These are phyloP conservation scores for Tulasnella sp. DNA, from an alignment of 768 basidiomycete species.

Conservation along the genomic window DNA sequence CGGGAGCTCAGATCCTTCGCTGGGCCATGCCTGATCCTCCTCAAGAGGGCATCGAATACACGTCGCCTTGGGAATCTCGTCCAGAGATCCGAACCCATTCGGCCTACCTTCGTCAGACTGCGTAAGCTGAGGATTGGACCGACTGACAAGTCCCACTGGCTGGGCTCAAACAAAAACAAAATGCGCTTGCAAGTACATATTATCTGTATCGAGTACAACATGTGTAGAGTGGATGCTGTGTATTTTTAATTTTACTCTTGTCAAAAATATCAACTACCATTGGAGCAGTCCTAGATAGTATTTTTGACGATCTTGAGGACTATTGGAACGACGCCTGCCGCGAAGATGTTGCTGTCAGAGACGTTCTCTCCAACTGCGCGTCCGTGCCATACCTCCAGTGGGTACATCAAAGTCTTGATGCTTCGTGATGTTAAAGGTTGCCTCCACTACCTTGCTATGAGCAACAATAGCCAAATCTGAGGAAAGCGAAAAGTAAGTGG, in stretches of 20 bases:
- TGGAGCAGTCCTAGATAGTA: not conserved
- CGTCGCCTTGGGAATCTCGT: not conserved
- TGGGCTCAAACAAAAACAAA: not conserved
- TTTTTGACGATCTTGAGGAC: not conserved
- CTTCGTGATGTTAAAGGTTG: slow-evolving; percentile 43
- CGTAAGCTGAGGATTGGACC: not conserved
- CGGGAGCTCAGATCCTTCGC: not conserved
- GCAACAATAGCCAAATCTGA: slow-evolving; percentile 60
- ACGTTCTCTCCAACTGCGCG: not conserved
- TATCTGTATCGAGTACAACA: not conserved
- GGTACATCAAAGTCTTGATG: slow-evolving; percentile 42
- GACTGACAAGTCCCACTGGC: not conserved
- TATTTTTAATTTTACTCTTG: not conserved
- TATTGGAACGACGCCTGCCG: not conserved
- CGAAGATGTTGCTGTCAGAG: not conserved
- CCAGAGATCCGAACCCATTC: not conserved
- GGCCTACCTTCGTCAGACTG: not conserved
- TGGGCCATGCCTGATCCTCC: not conserved
- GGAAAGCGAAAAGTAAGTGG: not conserved
- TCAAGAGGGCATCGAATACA: not conserved
- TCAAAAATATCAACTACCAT: not conserved
- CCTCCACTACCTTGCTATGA: slow-evolving; percentile 55
- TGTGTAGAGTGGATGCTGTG: not conserved
- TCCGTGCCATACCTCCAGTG: slow-evolving; percentile 49
- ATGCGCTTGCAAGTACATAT: not conserved